phyloP scores from a whole-genome alignment of 345 rosid genomes.

The Lepidium sativum region DNA sequence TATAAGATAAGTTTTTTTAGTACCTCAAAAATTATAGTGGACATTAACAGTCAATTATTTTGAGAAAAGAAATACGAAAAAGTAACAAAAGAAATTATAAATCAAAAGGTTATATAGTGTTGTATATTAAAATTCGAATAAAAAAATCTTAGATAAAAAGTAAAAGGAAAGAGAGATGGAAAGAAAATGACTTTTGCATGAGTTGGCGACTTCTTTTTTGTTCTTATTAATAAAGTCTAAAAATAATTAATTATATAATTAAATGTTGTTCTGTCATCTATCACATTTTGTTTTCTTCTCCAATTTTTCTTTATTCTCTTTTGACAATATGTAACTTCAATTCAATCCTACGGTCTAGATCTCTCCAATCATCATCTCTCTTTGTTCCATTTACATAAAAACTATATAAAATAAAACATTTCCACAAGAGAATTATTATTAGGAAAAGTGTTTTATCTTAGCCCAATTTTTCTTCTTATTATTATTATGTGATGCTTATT shows the following conservation, averaged over 20 bases:
- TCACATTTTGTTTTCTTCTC: slow-evolving; percentile 27
- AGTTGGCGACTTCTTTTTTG: slow-evolving; percentile 23
- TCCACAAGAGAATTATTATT: slow-evolving; percentile 26
- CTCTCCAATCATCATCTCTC: slow-evolving; percentile 15
- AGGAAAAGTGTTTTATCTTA: too few relatives aligned
- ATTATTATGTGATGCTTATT: slow-evolving; percentile 37
- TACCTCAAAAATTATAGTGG: too few relatives aligned
- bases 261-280: slow-evolving; percentile 29
- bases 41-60: too few relatives aligned
- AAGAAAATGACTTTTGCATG: slow-evolving; percentile 25
- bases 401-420: neutral
- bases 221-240: slow-evolving; percentile 13
- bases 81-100: neutral
- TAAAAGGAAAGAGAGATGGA: slow-evolving; percentile 24
- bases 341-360: slow-evolving; percentile 29
- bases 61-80: neutral
- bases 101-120: neutral
- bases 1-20: too few relatives aligned
- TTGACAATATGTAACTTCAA: slow-evolving; percentile 15
- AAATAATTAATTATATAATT: neutral
- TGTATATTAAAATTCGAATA: neutral
- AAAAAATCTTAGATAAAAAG: slow-evolving; percentile 8
- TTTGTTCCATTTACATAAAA: neutral
- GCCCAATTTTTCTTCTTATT: too few relatives aligned
- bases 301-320: slow-evolving; percentile 16